These are phyloP conservation scores for Sarocladium kiliense DNA, from an alignment of 2,329 filamentous ascomycete genomes.

Conservation along the genomic window DNA sequence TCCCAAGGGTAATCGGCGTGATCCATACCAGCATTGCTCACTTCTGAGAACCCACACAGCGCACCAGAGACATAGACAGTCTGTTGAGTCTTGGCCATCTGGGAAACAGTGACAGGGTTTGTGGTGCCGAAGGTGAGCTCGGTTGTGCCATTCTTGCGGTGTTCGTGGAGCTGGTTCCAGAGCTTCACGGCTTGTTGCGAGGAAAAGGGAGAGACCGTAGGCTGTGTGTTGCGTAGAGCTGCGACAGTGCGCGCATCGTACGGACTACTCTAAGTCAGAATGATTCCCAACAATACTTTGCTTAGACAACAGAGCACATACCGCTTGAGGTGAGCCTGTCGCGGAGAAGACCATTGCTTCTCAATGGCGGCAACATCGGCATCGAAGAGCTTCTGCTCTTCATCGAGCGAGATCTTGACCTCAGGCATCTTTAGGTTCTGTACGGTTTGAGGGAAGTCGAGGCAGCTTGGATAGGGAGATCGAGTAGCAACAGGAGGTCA, in stretches of 20 bases:
- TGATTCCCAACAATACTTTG: too few species aligned
- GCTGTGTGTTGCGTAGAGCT: conserved; percentile 24
- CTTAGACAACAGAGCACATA: too few species aligned
- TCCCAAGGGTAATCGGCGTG: conserved; percentile 38
- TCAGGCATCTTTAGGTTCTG: not conserved
- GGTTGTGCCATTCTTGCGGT: conserved; percentile 25
- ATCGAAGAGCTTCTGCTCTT: conserved; percentile 26
- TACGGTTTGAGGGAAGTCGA: not conserved
- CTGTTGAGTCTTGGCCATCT: conserved; percentile 31
- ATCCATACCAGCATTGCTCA: conserved; percentile 31
- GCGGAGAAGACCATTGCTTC: conserved; percentile 25
- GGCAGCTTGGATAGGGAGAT: not conserved
- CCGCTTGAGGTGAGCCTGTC: conserved; percentile 23
- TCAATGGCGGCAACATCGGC: conserved; percentile 26
- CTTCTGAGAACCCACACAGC: conserved; percentile 32
- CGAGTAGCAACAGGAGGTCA: too few species aligned
- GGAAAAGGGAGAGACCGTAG: conserved; percentile 20
- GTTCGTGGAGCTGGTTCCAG: conserved; percentile 28
- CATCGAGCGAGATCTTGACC: conserved; percentile 11
- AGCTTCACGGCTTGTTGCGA: conserved; percentile 29
- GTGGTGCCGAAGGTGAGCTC: conserved; percentile 34
- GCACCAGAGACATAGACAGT: conserved; percentile 36
- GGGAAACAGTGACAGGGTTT: conserved; percentile 26
- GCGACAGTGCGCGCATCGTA: conserved; percentile 28
- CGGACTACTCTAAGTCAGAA: conserved; percentile 18